Percentiles rank a stretch among this genome's conserved stretches.
Conservation (phyloP, 2,329 filamentous ascomycete genomes). For the Diaporthe nobilis region DNA sequence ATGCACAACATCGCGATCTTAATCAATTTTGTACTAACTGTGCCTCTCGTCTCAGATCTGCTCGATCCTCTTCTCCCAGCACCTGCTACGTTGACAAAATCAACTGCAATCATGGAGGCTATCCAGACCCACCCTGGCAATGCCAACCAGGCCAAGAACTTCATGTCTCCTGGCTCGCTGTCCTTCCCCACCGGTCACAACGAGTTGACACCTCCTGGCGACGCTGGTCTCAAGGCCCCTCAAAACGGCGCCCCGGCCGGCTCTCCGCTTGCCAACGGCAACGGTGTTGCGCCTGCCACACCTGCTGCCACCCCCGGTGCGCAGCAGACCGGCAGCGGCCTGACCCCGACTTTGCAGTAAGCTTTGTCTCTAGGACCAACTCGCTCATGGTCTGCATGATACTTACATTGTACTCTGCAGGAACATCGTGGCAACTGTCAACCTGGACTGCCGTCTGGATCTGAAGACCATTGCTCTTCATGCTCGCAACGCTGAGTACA, state of each 20-base stretch:
- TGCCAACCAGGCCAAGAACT: slow-evolving; percentile 94
- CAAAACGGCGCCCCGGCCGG: slow-evolving; percentile 65
- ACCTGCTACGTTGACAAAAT: neutral
- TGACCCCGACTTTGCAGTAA: slow-evolving; percentile 97
- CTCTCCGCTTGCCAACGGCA: slow-evolving; percentile 74
- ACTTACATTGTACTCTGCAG: slow-evolving; percentile 74
- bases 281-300: slow-evolving; percentile 88
- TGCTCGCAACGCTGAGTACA: slow-evolving; percentile 98
- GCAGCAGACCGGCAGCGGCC: slow-evolving; percentile 85
- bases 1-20: neutral
- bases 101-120: slow-evolving; percentile 79
- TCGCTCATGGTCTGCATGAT: slow-evolving; percentile 57
- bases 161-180: slow-evolving; percentile 91
- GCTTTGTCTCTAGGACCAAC: slow-evolving; percentile 68
- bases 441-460: slow-evolving; percentile 96
- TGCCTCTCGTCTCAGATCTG: slow-evolving; percentile 45
- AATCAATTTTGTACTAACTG: slow-evolving; percentile 22
- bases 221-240: slow-evolving; percentile 74
- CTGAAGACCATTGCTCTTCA: slow-evolving; percentile 99
- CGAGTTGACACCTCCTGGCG: slow-evolving; percentile 85
- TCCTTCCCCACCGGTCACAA: slow-evolving; percentile 90
- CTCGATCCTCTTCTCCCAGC: slow-evolving; percentile 41
- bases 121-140: slow-evolving; percentile 93
- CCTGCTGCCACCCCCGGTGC: slow-evolving; percentile 93
- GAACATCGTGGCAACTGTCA: slow-evolving; percentile 99